Base-by-base conservation (phyloP, 2,329 filamentous ascomycete genomes). In the Metarhizium sp. region DNA sequence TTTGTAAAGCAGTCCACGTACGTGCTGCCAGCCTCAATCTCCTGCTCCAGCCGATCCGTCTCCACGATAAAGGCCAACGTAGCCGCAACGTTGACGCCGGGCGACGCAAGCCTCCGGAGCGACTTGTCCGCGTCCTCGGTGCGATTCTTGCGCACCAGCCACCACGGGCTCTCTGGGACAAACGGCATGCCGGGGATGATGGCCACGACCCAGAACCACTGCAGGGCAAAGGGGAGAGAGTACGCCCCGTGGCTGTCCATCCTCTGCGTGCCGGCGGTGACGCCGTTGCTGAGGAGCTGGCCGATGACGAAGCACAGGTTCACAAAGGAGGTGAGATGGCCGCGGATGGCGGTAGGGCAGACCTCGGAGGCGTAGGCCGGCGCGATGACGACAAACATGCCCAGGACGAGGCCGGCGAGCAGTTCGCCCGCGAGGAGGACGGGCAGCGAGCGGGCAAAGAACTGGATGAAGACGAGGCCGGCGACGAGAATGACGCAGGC, bases 161-260 rank as follows among this genome's bases (percentile, higher is more conserved):
- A 80, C 0, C 75, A 68, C 0, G 79, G 79, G 13, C 73, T 77
- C 58, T 82, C 78, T 0, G 78, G 78, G 36, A 81, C 69, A 47
- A 76, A 46, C n/a, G 40, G 38, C 75, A 60, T 0, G 75, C 68
- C 16, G 76, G 62, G n/a, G 73, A 4, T 11, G 78, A 64, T 0
- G 75, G 71, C 1, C 6, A 76, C 57, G 6, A 69, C 65, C 0
- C 73, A 72, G 57, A 73, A 75, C 74, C 75, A 77, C 56, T 76
- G 72, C 0, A 73, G 69, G 1, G 67, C 73, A 57, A 78, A 73
- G 11, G 67, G 69, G n/a, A 72, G 63, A 2, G 64, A 62, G 58
- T 75, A 76, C 16, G 68, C 73, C 58, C 45, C 66, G 10, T 69
- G 55, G 48, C 65, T 59, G 7, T 60, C 56, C 7, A 63, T 40